A percentile compares a stretch with the other conserved stretches of the same genome.
Evolutionary conservation across 1,284 basidiomycete genomes (phyloP).

Genomic region (Malassezia dermatis): DNA sequence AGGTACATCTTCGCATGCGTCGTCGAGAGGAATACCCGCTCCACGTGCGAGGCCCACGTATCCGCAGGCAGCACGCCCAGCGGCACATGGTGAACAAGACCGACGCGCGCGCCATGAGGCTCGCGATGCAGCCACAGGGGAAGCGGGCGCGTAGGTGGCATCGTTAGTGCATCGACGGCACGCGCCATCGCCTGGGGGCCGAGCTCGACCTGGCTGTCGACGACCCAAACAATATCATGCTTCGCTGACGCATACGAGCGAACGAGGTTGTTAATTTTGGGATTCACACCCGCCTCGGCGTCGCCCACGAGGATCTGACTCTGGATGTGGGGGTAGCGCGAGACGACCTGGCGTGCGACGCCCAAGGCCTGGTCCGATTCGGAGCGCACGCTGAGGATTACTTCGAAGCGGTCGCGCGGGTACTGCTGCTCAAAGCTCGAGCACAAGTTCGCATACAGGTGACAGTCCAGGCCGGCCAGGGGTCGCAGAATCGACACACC

Average conservation of each 20-base stretch:
- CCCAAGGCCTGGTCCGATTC: slow-evolving; percentile 35
- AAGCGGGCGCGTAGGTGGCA: slow-evolving; percentile 27
- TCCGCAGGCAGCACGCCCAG: slow-evolving; percentile 61
- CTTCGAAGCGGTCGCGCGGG: slow-evolving; percentile 32
- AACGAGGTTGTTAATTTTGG: slow-evolving; percentile 94
- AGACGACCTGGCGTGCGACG: slow-evolving; percentile 31
- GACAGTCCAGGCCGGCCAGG: slow-evolving; percentile 41
- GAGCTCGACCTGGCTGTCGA: slow-evolving; percentile 83
- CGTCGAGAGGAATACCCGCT: slow-evolving; percentile 88
- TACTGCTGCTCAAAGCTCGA: slow-evolving; percentile 43
- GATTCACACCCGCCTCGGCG: slow-evolving; percentile 68
- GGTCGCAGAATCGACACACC: slow-evolving; percentile 43
- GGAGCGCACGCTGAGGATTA: slow-evolving; percentile 36
- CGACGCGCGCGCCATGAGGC: slow-evolving; percentile 52
- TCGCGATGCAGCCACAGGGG: slow-evolving; percentile 24
- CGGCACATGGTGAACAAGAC: slow-evolving; percentile 90
- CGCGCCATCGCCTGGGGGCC: slow-evolving; percentile 70
- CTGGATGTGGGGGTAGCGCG: slow-evolving; percentile 30
- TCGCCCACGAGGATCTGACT: slow-evolving; percentile 41
- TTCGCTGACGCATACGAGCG: slow-evolving; percentile 65
- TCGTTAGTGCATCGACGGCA: slow-evolving; percentile 64
- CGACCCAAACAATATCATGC: slow-evolving; percentile 87
- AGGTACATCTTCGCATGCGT: slow-evolving; percentile 99
- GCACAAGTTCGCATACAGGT: slow-evolving; percentile 37
- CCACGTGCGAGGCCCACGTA: slow-evolving; percentile 64